phyloP scores from a whole-genome alignment of 2,329 filamentous ascomycete genomes.

The Sporothrix luriei region DNA sequence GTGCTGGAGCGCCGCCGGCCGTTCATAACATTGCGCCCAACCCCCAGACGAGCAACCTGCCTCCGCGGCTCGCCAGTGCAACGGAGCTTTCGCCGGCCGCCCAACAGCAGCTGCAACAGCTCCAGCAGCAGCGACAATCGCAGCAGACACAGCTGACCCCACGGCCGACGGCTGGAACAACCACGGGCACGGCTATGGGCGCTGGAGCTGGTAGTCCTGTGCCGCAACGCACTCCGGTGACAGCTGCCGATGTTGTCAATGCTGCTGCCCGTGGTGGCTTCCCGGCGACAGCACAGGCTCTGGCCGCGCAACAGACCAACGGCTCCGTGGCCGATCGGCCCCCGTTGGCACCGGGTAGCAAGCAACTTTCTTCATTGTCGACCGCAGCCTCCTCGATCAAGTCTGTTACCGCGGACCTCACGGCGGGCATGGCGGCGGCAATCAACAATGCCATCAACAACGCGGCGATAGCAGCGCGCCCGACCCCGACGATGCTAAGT shows the following conservation, averaged over 20 bases:
- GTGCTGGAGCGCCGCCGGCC: background rate
- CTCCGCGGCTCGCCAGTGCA: background rate
- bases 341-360: background rate
- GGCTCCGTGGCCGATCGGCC: background rate
- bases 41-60: background rate
- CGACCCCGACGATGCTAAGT: constrained; percentile 22
- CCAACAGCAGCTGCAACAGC: constrained; percentile 21
- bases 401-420: constrained; percentile 17
- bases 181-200: background rate
- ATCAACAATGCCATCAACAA: constrained; percentile 30
- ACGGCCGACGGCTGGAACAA: background rate
- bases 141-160: background rate
- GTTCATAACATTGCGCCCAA: background rate
- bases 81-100: background rate
- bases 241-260: constrained; percentile 4
- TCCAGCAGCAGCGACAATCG: constrained; percentile 5
- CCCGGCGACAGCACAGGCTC: constrained; percentile 15
- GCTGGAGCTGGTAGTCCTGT: background rate
- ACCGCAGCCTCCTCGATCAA: constrained; percentile 5
- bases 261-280: constrained; percentile 7
- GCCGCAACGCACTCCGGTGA: background rate
- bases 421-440: constrained; percentile 30
- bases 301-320: constrained; percentile 1
- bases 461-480: constrained; percentile 25
- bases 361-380: background rate